These are phyloP conservation scores for Neostapfia colusana DNA, from an alignment of 176 grass and related monocot genomes.

Conservation along the genomic window DNA sequence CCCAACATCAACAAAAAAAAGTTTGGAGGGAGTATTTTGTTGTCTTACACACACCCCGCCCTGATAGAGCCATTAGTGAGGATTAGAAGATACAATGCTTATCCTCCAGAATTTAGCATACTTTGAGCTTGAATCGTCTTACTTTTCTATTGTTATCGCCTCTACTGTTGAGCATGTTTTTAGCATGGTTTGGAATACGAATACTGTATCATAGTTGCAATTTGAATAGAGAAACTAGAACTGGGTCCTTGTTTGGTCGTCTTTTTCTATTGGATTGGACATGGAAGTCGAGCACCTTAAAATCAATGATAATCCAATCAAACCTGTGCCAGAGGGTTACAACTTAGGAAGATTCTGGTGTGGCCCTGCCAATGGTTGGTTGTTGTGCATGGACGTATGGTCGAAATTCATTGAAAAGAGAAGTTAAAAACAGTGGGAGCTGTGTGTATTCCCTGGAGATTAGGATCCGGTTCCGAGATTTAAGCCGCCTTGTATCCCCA, in stretches of 20 bases:
- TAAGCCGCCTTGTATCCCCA: background rate
- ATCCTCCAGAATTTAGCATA: conserved; percentile 19
- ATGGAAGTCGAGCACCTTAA: background rate
- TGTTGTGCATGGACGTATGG: background rate
- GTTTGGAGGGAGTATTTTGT: too few relatives aligned
- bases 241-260: background rate
- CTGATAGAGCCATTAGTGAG: conserved; percentile 16
- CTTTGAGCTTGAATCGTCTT: conserved; percentile 4
- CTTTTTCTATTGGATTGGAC: background rate
- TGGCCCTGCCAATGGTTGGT: background rate
- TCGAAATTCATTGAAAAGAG: background rate
- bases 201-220: background rate
- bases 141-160: conserved; percentile 21
- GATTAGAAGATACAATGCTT: conserved; percentile 20
- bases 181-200: background rate
- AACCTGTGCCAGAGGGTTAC: background rate
- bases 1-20: too few relatives aligned
- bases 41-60: background rate
- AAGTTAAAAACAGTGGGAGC: background rate
- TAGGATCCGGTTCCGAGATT: background rate
- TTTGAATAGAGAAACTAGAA: background rate
- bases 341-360: background rate
- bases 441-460: background rate
- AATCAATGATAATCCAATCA: background rate
- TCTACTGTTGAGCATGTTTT: background rate